A percentile compares a stretch with the other conserved stretches of the same genome.
Evolutionary conservation across 2,329 filamentous ascomycete species (phyloP).

Genomic region (Neonectria punicea): DNA sequence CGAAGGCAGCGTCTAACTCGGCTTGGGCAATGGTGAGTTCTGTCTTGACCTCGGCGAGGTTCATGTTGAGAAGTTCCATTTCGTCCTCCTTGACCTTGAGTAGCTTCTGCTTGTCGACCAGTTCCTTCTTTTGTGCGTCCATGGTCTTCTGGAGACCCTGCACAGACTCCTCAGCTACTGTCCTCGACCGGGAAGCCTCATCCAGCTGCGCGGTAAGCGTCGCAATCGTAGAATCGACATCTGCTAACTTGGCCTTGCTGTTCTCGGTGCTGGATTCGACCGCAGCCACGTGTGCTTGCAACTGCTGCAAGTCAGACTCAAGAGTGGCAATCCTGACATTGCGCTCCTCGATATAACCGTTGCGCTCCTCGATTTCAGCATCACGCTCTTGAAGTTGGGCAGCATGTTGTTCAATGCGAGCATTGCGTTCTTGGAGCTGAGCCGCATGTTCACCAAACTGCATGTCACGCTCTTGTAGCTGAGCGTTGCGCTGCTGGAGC

Average conservation of each 20-base stretch:
- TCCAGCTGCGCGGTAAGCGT: constrained; percentile 45
- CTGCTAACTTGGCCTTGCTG: constrained; percentile 46
- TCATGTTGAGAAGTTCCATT: constrained; percentile 61
- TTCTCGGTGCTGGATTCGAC: constrained; percentile 54
- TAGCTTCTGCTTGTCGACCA: constrained; percentile 53
- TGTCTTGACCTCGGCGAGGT: constrained; percentile 68
- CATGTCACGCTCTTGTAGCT: constrained; percentile 37
- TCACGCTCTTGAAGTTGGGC: constrained; percentile 35
- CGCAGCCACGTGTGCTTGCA: constrained; percentile 39
- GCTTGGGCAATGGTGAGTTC: constrained; percentile 70
- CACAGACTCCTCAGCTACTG: constrained; percentile 43
- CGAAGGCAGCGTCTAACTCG: constrained; percentile 71
- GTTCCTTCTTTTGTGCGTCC: constrained; percentile 33
- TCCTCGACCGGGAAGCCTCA: constrained; percentile 41
- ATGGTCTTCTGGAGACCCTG: constrained; percentile 41
- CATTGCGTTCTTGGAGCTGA: constrained; percentile 12
- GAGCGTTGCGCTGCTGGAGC: constrained; percentile 14
- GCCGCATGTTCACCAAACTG: not conserved
- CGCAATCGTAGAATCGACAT: constrained; percentile 45
- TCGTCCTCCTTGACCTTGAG: constrained; percentile 62
- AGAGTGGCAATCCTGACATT: constrained; percentile 56
- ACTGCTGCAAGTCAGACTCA: constrained; percentile 48
- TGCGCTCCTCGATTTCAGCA: constrained; percentile 48
- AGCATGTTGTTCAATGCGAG: constrained; percentile 34
- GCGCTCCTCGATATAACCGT: constrained; percentile 48